Percentiles rank a stretch among this genome's conserved stretches.
Conservation (phyloP, 805 yeast genomes). For the Osmozyma mogii region DNA sequence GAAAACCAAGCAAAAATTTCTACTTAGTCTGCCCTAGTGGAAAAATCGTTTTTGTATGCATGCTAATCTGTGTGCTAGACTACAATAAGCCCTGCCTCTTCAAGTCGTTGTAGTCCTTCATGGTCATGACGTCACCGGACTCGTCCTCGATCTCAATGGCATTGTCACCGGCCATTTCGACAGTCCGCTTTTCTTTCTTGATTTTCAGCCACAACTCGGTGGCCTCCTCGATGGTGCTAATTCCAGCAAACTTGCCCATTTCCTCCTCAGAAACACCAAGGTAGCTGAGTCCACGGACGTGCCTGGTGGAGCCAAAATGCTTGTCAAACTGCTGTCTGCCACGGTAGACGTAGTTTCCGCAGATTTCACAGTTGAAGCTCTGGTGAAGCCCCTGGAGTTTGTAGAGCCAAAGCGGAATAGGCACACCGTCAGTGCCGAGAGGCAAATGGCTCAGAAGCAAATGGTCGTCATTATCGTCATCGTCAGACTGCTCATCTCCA, state of each 20-base stretch:
- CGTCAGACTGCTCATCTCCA: slow-evolving; percentile 16
- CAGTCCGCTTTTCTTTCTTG: slow-evolving; percentile 26
- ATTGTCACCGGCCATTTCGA: slow-evolving; percentile 39
- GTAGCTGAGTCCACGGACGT: slow-evolving; percentile 63
- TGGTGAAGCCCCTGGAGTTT: slow-evolving; percentile 80
- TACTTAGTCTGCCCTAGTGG: no score
- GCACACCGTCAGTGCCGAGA: slow-evolving; percentile 80
- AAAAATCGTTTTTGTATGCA: no score
- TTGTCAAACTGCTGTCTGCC: slow-evolving; percentile 67
- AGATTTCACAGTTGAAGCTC: slow-evolving; percentile 73
- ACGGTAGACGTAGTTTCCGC: slow-evolving; percentile 64
- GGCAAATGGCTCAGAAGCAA: slow-evolving; percentile 56
- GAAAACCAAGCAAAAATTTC: no score
- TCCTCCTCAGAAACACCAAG: slow-evolving; percentile 57
- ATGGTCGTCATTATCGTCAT: slow-evolving; percentile 18
- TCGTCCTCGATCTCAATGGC: slow-evolving; percentile 83
- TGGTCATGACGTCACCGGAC: slow-evolving; percentile 88
- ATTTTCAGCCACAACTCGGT: slow-evolving; percentile 44
- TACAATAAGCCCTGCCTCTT: slow-evolving; percentile 80
- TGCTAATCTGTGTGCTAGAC: no score
- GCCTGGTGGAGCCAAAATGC: slow-evolving; percentile 70
- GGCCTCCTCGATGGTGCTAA: slow-evolving; percentile 65
- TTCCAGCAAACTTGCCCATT: slow-evolving; percentile 46
- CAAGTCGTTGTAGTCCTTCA: slow-evolving; percentile 73
- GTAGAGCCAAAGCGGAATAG: slow-evolving; percentile 90